phyloP scores from a whole-genome alignment of 306 rosid genomes.

The Lupinus albus region DNA sequence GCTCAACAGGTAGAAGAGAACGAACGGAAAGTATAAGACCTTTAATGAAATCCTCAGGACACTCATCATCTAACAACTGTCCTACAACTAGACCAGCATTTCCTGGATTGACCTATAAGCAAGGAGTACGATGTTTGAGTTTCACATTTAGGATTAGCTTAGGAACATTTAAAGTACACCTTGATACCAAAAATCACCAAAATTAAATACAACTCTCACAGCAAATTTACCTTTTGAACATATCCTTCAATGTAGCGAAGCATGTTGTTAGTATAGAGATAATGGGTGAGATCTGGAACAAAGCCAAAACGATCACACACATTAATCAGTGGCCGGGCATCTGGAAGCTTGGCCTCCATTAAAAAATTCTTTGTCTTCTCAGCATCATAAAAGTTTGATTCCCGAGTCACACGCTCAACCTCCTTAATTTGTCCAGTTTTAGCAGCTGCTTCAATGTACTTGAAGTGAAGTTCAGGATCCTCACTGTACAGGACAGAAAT shows the following conservation, averaged over 20 bases:
- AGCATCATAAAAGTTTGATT: constrained; percentile 76
- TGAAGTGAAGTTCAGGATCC: constrained; percentile 81
- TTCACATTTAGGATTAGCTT: constrained; percentile 1
- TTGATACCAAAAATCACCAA: constrained; percentile 40
- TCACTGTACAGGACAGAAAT: constrained; percentile 52
- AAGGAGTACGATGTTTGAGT: constrained; percentile 30
- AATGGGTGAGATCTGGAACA: constrained; percentile 92
- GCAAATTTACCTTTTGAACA: constrained; percentile 77
- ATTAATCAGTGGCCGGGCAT: constrained; percentile 82
- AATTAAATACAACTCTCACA: background rate
- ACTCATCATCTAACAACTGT: constrained; percentile 79
- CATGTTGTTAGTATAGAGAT: constrained; percentile 79
- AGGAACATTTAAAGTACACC: constrained; percentile 19
- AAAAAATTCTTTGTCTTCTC: constrained; percentile 81
- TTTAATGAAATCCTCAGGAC: constrained; percentile 87
- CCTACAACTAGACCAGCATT: constrained; percentile 88
- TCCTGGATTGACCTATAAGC: constrained; percentile 73
- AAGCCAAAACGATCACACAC: constrained; percentile 85
- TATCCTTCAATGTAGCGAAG: constrained; percentile 86
- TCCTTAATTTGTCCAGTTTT: constrained; percentile 86
- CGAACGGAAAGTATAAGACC: constrained; percentile 83
- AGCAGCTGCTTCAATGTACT: constrained; percentile 88
- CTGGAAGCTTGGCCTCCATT: constrained; percentile 84
- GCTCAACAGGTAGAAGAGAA: constrained; percentile 83
- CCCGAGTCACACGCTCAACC: constrained; percentile 83